Evolutionary conservation across 768 basidiomycete genomes (phyloP).

Genomic region (Lactarius sanguifluus): DNA sequence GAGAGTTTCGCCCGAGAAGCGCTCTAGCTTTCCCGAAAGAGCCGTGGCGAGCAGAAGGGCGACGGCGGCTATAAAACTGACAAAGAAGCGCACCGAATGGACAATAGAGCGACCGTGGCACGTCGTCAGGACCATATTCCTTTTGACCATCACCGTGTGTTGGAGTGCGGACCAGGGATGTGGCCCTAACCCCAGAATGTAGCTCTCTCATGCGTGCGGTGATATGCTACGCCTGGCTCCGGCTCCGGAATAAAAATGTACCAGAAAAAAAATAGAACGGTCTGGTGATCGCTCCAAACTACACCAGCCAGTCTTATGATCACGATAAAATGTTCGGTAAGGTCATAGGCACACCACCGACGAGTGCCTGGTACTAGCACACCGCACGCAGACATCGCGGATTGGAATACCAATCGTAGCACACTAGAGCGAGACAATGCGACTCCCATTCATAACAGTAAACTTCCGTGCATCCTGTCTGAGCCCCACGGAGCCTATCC

Average conservation of each 20-base stretch:
- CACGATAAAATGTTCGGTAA: background rate
- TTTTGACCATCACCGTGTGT: background rate
- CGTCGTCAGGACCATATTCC: background rate
- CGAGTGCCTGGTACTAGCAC: background rate
- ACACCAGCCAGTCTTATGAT: background rate
- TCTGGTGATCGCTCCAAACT: background rate
- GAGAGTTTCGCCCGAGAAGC: background rate
- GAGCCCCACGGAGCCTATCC: background rate
- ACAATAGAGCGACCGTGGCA: background rate
- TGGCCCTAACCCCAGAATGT: background rate
- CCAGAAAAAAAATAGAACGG: background rate
- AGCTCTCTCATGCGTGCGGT: background rate
- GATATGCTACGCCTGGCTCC: too few relatives aligned
- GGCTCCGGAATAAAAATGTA: too few relatives aligned
- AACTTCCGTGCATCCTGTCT: background rate
- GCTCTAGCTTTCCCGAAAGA: background rate
- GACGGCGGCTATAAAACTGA: background rate
- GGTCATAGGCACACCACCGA: background rate
- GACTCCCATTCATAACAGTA: background rate
- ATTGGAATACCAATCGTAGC: background rate
- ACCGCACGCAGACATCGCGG: background rate
- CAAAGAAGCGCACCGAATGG: background rate
- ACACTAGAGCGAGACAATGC: background rate
- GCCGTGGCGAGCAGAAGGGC: constrained; percentile 3
- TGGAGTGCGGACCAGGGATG: background rate